Evolutionary conservation across 495 filamentous ascomycete species (phyloP), one percentile per base, ranked within the genome.

Genomic region (Podospora pseudopauciseta): DNA sequence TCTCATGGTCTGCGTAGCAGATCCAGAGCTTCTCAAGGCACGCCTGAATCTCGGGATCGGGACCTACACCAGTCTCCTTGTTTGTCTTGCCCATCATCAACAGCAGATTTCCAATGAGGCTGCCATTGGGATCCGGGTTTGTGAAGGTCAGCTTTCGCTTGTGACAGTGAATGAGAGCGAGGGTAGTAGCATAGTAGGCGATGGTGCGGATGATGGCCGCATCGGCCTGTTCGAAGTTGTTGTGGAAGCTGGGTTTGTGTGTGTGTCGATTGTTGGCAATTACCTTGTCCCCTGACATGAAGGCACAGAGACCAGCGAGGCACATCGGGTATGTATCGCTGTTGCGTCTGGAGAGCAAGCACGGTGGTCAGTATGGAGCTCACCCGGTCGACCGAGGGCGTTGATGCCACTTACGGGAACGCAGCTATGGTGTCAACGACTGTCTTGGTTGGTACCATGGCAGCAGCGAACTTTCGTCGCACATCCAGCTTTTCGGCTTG

Each of bases 1-100:
- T 78, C 67, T 83, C 85, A 53, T 86, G 82, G 61, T 86, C 85
- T 9, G 79, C 79, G 63, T 80, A 74, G 7, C 86, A 71, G 16
- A 80, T 75, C 70, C 81, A 84, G 11, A 82, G 67, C 18, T 68
- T 68, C 64, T 82, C 77, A 4, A 84, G 73, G 20, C 61, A 63
- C 3, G 78, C 74, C 56, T 77, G 53, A 23, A 66, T 34, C 19
- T 66, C 30, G 2, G 54, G 64, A 9, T 57, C 54, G 54, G 55
- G 55, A 13, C 28, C 44, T 0, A 30, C 18, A 2, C 56, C 49
- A 4, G 3, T 64, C 66, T 5, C 75, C 66, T 15, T 77, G 78
- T 59, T 28, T 16, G 81, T 76, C 44, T 76, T 69, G 59, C 81
- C 80, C 67, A 82, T 79, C 79, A 85, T 80, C 64, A 76, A 74